Conservation (phyloP, 768 basidiomycete species). For the Termitomyces sp. region DNA sequence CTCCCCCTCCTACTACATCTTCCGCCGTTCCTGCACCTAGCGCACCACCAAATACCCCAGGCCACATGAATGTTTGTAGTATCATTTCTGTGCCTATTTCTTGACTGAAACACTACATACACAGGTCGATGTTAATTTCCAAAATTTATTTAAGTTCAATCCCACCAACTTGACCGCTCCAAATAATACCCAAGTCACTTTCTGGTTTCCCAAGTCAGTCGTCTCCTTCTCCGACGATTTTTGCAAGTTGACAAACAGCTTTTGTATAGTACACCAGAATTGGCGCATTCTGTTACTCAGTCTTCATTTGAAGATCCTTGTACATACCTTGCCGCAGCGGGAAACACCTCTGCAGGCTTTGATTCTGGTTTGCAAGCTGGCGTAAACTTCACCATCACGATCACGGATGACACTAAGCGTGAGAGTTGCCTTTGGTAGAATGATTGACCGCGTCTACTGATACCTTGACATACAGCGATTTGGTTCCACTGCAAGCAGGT, state of each 20-base stretch:
- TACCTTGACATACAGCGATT: conserved; percentile 30
- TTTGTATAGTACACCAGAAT: conserved; percentile 26
- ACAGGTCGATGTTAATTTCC: conserved; percentile 39
- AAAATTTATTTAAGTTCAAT: conserved; percentile 32
- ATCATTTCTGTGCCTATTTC: not conserved
- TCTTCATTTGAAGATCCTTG: conserved; percentile 50
- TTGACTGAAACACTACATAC: not conserved
- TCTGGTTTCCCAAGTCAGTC: conserved; percentile 44
- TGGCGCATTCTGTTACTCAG: conserved; percentile 50
- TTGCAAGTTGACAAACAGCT: not conserved
- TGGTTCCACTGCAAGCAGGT: conserved; percentile 52
- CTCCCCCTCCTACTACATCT: conserved; percentile 17
- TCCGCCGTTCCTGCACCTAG: conserved; percentile 27
- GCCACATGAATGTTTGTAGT: conserved; percentile 29
- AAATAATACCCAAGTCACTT: conserved; percentile 46
- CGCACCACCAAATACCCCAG: conserved; percentile 30
- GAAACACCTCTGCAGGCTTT: conserved; percentile 37
- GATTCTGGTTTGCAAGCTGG: conserved; percentile 43
- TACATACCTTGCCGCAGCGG: conserved; percentile 35
- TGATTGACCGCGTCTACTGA: not conserved
- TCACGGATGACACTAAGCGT: conserved; percentile 43
- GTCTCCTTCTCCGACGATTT: not conserved
- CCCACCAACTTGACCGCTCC: conserved; percentile 41
- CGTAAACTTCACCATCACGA: conserved; percentile 38
- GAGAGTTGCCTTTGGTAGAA: conserved; percentile 11